A percentile compares a stretch with the other conserved stretches of the same genome.
Evolutionary conservation across 2,329 filamentous ascomycete genomes (phyloP).

Genomic region (Aureobasidium sp.): DNA sequence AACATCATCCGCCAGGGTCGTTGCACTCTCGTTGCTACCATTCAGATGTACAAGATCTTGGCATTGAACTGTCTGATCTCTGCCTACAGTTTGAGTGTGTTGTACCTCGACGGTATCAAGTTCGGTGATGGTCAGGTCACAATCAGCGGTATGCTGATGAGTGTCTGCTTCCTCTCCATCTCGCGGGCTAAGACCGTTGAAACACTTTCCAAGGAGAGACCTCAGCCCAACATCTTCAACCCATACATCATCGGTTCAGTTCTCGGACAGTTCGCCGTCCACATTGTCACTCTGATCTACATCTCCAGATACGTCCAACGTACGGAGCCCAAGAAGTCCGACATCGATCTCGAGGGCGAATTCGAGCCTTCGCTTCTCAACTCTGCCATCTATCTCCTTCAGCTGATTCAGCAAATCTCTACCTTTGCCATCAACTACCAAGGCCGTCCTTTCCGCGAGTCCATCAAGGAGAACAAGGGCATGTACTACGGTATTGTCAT

Average conservation of each 20-base stretch:
- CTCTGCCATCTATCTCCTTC: conserved; percentile 91
- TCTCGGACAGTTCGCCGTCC: conserved; percentile 91
- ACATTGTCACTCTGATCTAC: conserved; percentile 90
- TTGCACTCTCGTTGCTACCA: conserved; percentile 94
- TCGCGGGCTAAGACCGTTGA: conserved; percentile 96
- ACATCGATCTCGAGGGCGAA: conserved; percentile 87
- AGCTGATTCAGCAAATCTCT: conserved; percentile 97
- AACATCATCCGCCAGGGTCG: conserved; percentile 98
- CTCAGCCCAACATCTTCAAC: conserved; percentile 98
- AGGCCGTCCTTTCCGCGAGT: conserved; percentile 93
- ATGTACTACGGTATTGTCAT: conserved; percentile 97
- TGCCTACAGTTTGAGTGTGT: conserved; percentile 90
- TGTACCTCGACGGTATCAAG: conserved; percentile 98
- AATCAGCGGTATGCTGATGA: conserved; percentile 99
- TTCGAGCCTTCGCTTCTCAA: conserved; percentile 92
- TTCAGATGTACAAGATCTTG: conserved; percentile 99
- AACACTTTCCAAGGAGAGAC: conserved; percentile 88
- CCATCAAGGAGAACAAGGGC: conserved; percentile 86
- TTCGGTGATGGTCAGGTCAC: conserved; percentile 98
- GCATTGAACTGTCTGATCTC: conserved; percentile 96
- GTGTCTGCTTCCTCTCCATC: conserved; percentile 96
- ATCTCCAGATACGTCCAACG: conserved; percentile 81
- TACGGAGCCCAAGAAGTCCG: conserved; percentile 60
- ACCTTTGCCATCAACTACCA: conserved; percentile 99
- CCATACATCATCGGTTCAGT: conserved; percentile 97